phyloP scores from a whole-genome alignment of 83 land plant genomes.

The Thuja plicata region DNA sequence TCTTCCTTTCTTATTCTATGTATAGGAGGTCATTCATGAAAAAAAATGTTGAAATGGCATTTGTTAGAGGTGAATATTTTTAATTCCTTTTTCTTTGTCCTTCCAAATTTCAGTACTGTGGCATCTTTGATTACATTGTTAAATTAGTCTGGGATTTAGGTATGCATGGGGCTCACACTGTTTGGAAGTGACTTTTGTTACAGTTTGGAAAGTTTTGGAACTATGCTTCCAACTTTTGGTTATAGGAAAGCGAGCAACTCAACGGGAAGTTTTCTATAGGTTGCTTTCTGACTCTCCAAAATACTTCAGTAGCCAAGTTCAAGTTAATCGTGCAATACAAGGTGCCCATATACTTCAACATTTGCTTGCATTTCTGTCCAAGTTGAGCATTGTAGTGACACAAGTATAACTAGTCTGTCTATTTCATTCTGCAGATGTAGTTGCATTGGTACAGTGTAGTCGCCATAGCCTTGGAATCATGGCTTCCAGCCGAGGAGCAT shows the following conservation, averaged over 20 bases:
- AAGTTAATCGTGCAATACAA: constrained; percentile 82
- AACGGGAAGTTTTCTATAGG: constrained; percentile 89
- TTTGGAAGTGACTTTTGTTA: not conserved
- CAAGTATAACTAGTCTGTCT: not conserved
- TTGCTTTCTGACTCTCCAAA: constrained; percentile 72
- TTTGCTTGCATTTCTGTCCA: not conserved
- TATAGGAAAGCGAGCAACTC: constrained; percentile 79
- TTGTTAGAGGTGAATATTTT: constrained; percentile 59
- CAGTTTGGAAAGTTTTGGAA: constrained; percentile 92
- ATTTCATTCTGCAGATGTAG: constrained; percentile 64
- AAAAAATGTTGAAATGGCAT: constrained; percentile 57
- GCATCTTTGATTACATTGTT: not conserved
- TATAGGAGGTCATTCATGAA: constrained; percentile 53
- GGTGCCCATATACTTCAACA: constrained; percentile 24
- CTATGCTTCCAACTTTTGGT: constrained; percentile 61
- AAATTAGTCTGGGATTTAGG: no score
- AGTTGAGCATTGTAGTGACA: not conserved
- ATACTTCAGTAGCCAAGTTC: constrained; percentile 60
- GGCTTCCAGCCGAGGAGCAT: constrained; percentile 85
- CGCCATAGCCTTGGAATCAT: constrained; percentile 91
- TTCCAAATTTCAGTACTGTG: not conserved
- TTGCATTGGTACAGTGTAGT: constrained; percentile 80
- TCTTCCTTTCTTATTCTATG: constrained; percentile 64
- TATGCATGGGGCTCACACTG: not conserved
- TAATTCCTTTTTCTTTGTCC: not conserved